phyloP scores from a whole-genome alignment of 176 grass and related monocot species.

The Lolium rigidum region DNA sequence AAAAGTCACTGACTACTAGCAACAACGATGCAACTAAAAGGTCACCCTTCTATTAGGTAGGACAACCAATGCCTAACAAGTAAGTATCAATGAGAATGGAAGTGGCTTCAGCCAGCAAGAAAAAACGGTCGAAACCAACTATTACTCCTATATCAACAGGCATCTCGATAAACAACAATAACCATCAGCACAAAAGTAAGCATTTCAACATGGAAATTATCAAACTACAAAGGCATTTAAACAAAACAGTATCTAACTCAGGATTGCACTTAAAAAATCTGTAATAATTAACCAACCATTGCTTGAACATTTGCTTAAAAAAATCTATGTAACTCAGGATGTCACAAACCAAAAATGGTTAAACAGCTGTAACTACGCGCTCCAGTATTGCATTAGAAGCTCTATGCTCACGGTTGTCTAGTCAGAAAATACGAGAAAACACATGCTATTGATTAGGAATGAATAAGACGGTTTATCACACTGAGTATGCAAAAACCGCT shows the following conservation, averaged over 20 bases:
- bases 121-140: background rate
- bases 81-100: background rate
- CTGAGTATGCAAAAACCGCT: background rate
- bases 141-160: background rate
- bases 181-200: background rate
- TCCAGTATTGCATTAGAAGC: background rate
- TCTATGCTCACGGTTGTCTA: background rate
- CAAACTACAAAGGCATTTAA: conserved; percentile 24
- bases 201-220: background rate
- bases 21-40: no score
- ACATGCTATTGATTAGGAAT: background rate
- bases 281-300: background rate
- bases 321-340: background rate
- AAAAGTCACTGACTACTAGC: no score
- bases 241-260: background rate
- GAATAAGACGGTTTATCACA: background rate
- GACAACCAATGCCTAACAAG: background rate
- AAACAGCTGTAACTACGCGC: background rate
- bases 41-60: no score
- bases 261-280: background rate
- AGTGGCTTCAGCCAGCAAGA: background rate
- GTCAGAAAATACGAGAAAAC: background rate
- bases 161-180: background rate
- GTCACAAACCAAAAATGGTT: background rate
- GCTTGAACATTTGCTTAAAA: background rate